Evolutionary conservation across 1,284 basidiomycete species (phyloP).

Genomic region (Ustilago vetiveriae): DNA sequence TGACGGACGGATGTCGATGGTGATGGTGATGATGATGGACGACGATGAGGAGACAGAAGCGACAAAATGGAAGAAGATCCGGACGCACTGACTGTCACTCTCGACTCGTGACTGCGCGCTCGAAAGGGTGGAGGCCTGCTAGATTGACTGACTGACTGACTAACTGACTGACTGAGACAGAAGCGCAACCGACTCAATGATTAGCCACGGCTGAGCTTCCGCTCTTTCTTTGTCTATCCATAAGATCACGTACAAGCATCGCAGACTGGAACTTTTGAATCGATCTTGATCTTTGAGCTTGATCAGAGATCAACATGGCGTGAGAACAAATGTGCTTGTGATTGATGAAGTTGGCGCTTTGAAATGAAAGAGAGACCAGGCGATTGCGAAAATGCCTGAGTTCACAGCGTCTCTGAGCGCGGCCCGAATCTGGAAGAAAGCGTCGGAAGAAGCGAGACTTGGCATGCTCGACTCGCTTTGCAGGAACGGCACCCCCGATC

Average conservation of each 20-base stretch:
- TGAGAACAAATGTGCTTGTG: neutral
- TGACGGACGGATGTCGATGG: no score
- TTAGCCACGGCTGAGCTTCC: neutral
- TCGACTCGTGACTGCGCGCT: no score
- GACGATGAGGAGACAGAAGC: neutral
- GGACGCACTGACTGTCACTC: neutral
- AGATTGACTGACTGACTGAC: no score
- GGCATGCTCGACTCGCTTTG: neutral
- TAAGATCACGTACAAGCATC: no score
- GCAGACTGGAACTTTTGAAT: no score
- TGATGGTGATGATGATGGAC: neutral
- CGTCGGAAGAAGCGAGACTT: conserved; percentile 13
- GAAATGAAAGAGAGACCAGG: no score
- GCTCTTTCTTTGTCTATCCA: no score
- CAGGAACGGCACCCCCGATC: no score
- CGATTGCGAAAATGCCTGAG: no score
- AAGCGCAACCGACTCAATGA: no score
- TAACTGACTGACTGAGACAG: no score
- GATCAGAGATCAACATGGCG: conserved; percentile 1
- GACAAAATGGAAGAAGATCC: neutral
- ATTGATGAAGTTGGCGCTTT: neutral
- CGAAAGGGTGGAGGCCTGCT: neutral
- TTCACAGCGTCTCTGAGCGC: no score
- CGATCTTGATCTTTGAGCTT: conserved; percentile 3
- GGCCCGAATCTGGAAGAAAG: conserved; percentile 31